phyloP scores from a whole-genome alignment of 2,329 filamentous ascomycete genomes.

The Pseudogymnoascus sp. region DNA sequence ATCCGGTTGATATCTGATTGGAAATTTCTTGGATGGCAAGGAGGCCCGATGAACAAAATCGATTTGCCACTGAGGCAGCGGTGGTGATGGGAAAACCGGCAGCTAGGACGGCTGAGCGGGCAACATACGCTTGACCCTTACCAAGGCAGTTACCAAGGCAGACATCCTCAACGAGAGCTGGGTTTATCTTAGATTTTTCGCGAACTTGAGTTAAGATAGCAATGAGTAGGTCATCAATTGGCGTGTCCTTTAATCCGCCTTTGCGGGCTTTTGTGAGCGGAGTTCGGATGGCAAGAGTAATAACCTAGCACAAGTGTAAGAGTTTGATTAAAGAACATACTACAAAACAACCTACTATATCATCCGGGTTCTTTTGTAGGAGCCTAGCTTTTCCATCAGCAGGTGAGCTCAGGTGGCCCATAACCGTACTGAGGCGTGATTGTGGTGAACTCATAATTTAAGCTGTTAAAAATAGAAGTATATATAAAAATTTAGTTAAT shows the following conservation, averaged over 20 bases:
- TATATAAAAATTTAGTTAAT: background rate
- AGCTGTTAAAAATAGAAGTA: background rate
- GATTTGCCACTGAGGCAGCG: constrained; percentile 76
- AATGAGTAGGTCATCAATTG: constrained; percentile 72
- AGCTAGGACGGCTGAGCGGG: constrained; percentile 78
- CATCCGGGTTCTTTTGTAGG: constrained; percentile 77
- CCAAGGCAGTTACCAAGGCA: constrained; percentile 85
- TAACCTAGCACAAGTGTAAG: constrained; percentile 40
- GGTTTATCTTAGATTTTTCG: constrained; percentile 57
- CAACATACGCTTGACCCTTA: constrained; percentile 86
- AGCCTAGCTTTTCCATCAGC: constrained; percentile 44
- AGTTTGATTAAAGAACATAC: constrained; percentile 42
- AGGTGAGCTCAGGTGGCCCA: constrained; percentile 35
- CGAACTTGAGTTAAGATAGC: constrained; percentile 63
- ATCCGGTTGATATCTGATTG: constrained; percentile 79
- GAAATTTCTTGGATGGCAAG: constrained; percentile 89
- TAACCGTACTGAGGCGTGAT: constrained; percentile 28
- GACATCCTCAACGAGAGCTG: constrained; percentile 78
- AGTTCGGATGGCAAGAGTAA: constrained; percentile 83
- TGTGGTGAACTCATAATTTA: constrained; percentile 18
- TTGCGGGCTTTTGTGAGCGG: constrained; percentile 86
- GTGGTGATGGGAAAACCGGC: constrained; percentile 80
- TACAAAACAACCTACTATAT: constrained; percentile 49
- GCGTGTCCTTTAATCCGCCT: constrained; percentile 89
- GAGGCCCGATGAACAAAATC: constrained; percentile 88